Conservation (phyloP, 2,329 filamentous ascomycete genomes). For the Phaeophleospora eucalypticola region DNA sequence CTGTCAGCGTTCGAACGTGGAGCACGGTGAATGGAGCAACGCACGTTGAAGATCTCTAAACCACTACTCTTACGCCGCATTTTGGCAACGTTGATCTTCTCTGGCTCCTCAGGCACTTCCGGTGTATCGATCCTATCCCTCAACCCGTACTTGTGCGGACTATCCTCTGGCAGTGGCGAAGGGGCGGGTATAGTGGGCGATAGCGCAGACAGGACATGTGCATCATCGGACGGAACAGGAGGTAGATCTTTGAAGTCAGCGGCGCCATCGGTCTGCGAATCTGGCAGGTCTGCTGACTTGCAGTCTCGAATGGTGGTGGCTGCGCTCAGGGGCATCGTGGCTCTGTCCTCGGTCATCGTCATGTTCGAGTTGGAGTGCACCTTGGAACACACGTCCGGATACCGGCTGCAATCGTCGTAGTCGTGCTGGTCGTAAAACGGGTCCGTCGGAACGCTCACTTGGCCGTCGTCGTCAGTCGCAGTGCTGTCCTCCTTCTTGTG, state of each 20-base stretch:
- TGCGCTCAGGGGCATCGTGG: slow-evolving; percentile 23
- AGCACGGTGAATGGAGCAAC: neutral
- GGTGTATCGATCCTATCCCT: slow-evolving; percentile 32
- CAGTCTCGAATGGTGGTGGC: slow-evolving; percentile 25
- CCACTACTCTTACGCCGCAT: slow-evolving; percentile 31
- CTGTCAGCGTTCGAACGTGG: slow-evolving; percentile 7
- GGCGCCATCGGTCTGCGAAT: slow-evolving; percentile 6
- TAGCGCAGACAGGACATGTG: slow-evolving; percentile 15
- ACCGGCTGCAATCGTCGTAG: slow-evolving; percentile 8
- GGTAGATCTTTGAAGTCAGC: slow-evolving; percentile 11
- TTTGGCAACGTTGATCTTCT: slow-evolving; percentile 21
- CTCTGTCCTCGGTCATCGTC: slow-evolving; percentile 23
- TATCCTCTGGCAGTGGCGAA: slow-evolving; percentile 32
- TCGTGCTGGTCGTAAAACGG: slow-evolving; percentile 20
- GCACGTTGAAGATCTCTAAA: slow-evolving; percentile 32
- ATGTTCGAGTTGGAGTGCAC: slow-evolving; percentile 24
- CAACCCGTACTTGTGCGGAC: slow-evolving; percentile 34
- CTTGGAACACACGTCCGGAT: slow-evolving; percentile 12
- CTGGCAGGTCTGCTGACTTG: neutral
- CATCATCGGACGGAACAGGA: slow-evolving; percentile 7
- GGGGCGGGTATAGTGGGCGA: slow-evolving; percentile 31
- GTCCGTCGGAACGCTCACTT: slow-evolving; percentile 13
- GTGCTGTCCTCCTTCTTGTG: slow-evolving; percentile 16
- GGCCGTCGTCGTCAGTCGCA: slow-evolving; percentile 8
- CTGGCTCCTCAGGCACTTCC: slow-evolving; percentile 21